Evolutionary conservation across 2,329 filamentous ascomycete genomes (phyloP), one percentile per base, ranked within the genome.

Genomic region (Colletotrichum sp.): DNA sequence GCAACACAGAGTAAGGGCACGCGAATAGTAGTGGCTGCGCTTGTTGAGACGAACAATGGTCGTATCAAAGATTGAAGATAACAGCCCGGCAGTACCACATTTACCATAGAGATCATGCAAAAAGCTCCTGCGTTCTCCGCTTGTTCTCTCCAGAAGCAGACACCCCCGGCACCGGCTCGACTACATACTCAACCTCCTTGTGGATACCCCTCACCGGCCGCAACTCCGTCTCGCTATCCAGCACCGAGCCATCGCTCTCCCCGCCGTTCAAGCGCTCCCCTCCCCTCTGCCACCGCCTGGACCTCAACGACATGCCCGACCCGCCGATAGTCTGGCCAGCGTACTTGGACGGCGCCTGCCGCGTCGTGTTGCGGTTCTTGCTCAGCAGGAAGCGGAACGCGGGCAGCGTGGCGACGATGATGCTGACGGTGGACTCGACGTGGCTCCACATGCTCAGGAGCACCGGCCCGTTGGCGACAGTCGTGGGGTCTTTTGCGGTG

Each of bases 361-460:
- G 36, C 12, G 71, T 70, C 21, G 36, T 15, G 24, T 68, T 60
- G 18, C 71, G 72, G 52, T 74, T 76, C 65, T 60, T 68, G 16
- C 65, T 69, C 10, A 70, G 48, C 3, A 76, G 74, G 57, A 76
- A 76, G 1, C 74, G 74, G 9, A 76, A 76, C 8, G 74, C 74
- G 12, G 74, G 74, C 3, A 76, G 58, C n/a, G 74, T 76, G 28
- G 74, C 74, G 30, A 76, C 74, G 36, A 76, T 71, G 65, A 76
- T 52, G 57, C 67, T 64, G 13, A 76, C 71, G 8, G 71, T 68
- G 55, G 74, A 74, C 71, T 76, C 74, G 65, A 76, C 52, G 64
- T 74, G 74, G 36, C 74, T 76, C 74, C 71, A 76, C 74, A 76
- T 76, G 71, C 70, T 74, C 21, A 74, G 74, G 18, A 76, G 74